Percentiles rank a stretch among this genome's conserved stretches.
Evolutionary conservation across 1,284 basidiomycete genomes (phyloP).

Genomic region (Hymenochaete sp.): DNA sequence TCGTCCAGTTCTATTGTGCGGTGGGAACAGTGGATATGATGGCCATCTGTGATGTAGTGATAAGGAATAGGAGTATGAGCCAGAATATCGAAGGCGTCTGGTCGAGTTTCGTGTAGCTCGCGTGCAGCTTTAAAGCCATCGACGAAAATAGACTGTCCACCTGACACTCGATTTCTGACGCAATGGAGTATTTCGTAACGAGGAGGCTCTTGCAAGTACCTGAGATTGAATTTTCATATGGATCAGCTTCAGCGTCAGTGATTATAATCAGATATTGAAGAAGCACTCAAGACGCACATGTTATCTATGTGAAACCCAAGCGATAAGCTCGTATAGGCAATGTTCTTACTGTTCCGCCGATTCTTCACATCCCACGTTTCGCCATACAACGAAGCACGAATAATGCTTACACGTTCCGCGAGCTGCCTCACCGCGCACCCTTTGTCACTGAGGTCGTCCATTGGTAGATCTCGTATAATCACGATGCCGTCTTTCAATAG

Average conservation of each 20-base stretch:
- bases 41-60: slow-evolving; percentile 87
- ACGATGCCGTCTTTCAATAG: slow-evolving; percentile 47
- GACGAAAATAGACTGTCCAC: slow-evolving; percentile 85
- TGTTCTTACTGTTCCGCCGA: slow-evolving; percentile 70
- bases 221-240: no score
- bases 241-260: no score
- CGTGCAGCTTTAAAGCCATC: slow-evolving; percentile 70
- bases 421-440: slow-evolving; percentile 61
- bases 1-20: slow-evolving; percentile 79
- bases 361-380: slow-evolving; percentile 85
- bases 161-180: slow-evolving; percentile 73
- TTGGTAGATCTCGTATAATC: slow-evolving; percentile 55
- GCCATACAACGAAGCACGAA: slow-evolving; percentile 89
- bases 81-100: slow-evolving; percentile 60
- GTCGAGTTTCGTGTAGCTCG: slow-evolving; percentile 40
- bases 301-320: slow-evolving; percentile 92
- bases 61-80: slow-evolving; percentile 65
- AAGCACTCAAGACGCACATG: no score
- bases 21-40: slow-evolving; percentile 76
- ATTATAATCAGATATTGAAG: no score
- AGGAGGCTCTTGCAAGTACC: slow-evolving; percentile 88
- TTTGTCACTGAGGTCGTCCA: slow-evolving; percentile 41
- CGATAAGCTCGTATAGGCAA: slow-evolving; percentile 90
- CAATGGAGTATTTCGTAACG: slow-evolving; percentile 90
- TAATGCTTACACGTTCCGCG: slow-evolving; percentile 60